Conservation (phyloP, 2,329 filamentous ascomycete genomes). For the Incumbomyces delicatus region DNA sequence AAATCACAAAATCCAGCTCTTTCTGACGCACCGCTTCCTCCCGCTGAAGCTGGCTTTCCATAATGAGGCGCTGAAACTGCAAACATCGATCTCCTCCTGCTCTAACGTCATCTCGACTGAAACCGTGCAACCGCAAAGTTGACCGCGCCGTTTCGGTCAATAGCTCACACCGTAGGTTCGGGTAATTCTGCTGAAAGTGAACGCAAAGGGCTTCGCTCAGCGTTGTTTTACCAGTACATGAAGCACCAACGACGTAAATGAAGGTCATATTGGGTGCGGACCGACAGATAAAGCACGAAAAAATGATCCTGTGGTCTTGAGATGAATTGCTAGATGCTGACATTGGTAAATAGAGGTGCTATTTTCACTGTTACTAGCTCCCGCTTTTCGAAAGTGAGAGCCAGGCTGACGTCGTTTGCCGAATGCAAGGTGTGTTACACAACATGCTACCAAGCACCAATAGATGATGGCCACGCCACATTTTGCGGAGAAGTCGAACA, state of each 20-base stretch:
- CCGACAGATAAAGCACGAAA: not conserved
- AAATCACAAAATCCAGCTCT: constrained; percentile 26
- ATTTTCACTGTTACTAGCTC: no score
- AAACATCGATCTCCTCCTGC: constrained; percentile 23
- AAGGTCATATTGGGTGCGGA: not conserved
- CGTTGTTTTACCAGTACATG: constrained; percentile 39
- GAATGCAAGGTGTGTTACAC: no score
- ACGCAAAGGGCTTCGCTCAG: constrained; percentile 28
- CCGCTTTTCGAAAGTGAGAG: no score
- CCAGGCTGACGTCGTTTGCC: no score
- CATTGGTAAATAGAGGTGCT: not conserved
- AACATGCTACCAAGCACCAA: not conserved
- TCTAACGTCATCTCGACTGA: constrained; percentile 28
- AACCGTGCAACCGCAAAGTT: constrained; percentile 26
- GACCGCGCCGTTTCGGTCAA: constrained; percentile 32
- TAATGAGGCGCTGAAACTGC: constrained; percentile 30
- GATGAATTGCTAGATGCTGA: not conserved
- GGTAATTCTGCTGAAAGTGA: constrained; percentile 14
- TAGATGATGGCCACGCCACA: not conserved
- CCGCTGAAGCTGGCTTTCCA: constrained; percentile 27
- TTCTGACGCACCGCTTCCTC: constrained; percentile 23
- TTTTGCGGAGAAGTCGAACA: not conserved
- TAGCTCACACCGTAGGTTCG: constrained; percentile 16
- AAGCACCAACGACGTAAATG: constrained; percentile 38
- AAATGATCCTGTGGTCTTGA: not conserved